A percentile compares a stretch with the other conserved stretches of the same genome.
Conservation (phyloP, 2,329 filamentous ascomycete genomes). For the Alternaria burnsii region DNA sequence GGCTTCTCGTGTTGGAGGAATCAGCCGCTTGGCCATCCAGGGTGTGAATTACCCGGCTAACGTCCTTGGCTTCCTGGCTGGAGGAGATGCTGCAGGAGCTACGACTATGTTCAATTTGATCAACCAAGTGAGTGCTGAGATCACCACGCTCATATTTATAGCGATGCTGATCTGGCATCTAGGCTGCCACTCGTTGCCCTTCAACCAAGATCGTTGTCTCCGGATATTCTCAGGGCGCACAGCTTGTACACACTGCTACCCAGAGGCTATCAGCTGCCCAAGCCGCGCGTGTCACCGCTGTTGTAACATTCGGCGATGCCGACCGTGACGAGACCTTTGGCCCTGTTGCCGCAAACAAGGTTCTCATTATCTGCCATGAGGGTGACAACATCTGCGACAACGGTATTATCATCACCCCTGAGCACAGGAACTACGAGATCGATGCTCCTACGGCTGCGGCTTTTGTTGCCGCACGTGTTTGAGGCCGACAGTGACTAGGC, state of each 20-base stretch:
- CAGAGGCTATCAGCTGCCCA: slow-evolving; percentile 34
- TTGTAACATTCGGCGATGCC: slow-evolving; percentile 51
- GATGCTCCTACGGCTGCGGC: slow-evolving; percentile 35
- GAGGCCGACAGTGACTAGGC: neutral
- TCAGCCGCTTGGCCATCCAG: slow-evolving; percentile 59
- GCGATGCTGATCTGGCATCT: neutral
- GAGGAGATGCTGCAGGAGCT: slow-evolving; percentile 57
- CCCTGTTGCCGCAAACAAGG: slow-evolving; percentile 38
- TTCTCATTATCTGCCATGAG: slow-evolving; percentile 47
- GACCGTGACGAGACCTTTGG: slow-evolving; percentile 44
- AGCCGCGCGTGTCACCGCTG: slow-evolving; percentile 35
- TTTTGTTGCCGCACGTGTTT: slow-evolving; percentile 32
- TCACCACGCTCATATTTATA: neutral
- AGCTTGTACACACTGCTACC: slow-evolving; percentile 57
- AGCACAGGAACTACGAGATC: slow-evolving; percentile 37
- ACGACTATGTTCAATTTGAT: slow-evolving; percentile 54
- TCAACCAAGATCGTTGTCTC: slow-evolving; percentile 42
- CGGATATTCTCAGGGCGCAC: slow-evolving; percentile 51
- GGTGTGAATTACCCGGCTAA: slow-evolving; percentile 63
- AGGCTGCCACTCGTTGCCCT: slow-evolving; percentile 36
- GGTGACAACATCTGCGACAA: slow-evolving; percentile 49
- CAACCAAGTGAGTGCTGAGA: slow-evolving; percentile 41
- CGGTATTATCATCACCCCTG: slow-evolving; percentile 32
- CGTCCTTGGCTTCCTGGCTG: slow-evolving; percentile 55
- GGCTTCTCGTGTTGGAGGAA: slow-evolving; percentile 50